These are phyloP conservation scores for Podospora tetraspora DNA, from an alignment of 495 filamentous ascomycete species.

Conservation along the genomic window DNA sequence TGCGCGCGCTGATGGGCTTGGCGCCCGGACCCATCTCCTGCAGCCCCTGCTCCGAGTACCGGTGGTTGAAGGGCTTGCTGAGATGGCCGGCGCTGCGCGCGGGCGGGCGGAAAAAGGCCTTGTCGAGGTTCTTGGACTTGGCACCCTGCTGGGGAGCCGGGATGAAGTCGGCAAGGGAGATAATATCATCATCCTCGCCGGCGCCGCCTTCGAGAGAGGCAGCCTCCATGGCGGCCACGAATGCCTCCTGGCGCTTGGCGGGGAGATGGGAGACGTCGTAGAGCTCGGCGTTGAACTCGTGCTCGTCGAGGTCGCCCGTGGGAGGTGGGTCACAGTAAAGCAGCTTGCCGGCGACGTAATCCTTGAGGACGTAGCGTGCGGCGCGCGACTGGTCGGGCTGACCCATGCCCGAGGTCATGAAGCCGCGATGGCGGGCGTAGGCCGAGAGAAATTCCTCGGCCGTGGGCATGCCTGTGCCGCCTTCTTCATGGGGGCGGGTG, in stretches of 20 bases:
- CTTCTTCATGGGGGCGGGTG: conserved; percentile 81
- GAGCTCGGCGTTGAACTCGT: conserved; percentile 80
- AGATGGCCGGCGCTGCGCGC: conserved; percentile 60
- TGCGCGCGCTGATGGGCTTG: conserved; percentile 73
- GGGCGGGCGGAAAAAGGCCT: conserved; percentile 72
- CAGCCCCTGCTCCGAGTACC: conserved; percentile 76
- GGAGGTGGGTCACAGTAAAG: conserved; percentile 89
- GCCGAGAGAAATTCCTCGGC: conserved; percentile 80
- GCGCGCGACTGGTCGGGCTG: conserved; percentile 91
- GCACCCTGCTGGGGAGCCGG: conserved; percentile 45
- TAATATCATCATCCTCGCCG: conserved; percentile 28
- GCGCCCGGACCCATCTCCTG: conserved; percentile 37
- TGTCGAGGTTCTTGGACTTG: conserved; percentile 75
- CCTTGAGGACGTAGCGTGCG: conserved; percentile 86
- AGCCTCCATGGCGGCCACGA: conserved; percentile 45
- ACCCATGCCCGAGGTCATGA: conserved; percentile 78
- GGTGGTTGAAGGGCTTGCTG: conserved; percentile 75
- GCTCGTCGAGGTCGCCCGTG: conserved; percentile 54
- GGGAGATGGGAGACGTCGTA: conserved; percentile 79
- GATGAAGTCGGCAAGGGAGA: conserved; percentile 42
- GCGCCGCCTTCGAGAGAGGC: conserved; percentile 35
- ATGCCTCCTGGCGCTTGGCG: conserved; percentile 57
- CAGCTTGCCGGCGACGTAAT: conserved; percentile 95
- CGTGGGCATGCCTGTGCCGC: conserved; percentile 83
- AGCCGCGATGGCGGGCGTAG: conserved; percentile 85